These are phyloP conservation scores for Psilocybe tampanensis DNA, from an alignment of 768 basidiomycete genomes.

Conservation along the genomic window DNA sequence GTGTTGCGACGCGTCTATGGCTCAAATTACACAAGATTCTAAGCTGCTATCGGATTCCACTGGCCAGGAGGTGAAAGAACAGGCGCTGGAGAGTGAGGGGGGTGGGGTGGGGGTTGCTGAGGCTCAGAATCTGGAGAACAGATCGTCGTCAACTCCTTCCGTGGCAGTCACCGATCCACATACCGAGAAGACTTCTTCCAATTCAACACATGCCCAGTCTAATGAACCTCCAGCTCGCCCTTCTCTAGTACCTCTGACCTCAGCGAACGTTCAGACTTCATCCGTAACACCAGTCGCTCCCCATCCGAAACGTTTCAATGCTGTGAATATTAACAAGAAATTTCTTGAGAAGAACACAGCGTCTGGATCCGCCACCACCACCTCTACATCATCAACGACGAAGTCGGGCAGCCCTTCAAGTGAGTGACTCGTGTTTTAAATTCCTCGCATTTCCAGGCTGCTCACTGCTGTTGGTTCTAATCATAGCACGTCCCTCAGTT, in stretches of 20 bases:
- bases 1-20: conserved; percentile 84
- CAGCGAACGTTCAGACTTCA: conserved; percentile 33
- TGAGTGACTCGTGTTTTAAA: conserved; percentile 34
- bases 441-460: conserved; percentile 4
- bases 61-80: conserved; percentile 37
- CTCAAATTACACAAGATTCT: conserved; percentile 56
- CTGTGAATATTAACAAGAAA: conserved; percentile 94
- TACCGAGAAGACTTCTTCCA: conserved; percentile 25
- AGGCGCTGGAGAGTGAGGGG: conserved; percentile 29
- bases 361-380: conserved; percentile 46
- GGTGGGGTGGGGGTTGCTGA: conserved; percentile 24
- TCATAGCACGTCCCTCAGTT: conserved; percentile 57
- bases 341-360: conserved; percentile 90
- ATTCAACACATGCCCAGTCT: conserved; percentile 28
- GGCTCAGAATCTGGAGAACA: conserved; percentile 18
- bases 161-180: conserved; percentile 21
- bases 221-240: conserved; percentile 37
- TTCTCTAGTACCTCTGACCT: conserved; percentile 48
- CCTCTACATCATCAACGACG: conserved; percentile 41
- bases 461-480: conserved; percentile 14
- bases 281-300: conserved; percentile 38
- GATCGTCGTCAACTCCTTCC: conserved; percentile 22
- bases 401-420: conserved; percentile 58
- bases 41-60: conserved; percentile 47
- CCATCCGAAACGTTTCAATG: conserved; percentile 83